Conservation (phyloP, 2,329 filamentous ascomycete genomes). For the Trichoderma sp. region DNA sequence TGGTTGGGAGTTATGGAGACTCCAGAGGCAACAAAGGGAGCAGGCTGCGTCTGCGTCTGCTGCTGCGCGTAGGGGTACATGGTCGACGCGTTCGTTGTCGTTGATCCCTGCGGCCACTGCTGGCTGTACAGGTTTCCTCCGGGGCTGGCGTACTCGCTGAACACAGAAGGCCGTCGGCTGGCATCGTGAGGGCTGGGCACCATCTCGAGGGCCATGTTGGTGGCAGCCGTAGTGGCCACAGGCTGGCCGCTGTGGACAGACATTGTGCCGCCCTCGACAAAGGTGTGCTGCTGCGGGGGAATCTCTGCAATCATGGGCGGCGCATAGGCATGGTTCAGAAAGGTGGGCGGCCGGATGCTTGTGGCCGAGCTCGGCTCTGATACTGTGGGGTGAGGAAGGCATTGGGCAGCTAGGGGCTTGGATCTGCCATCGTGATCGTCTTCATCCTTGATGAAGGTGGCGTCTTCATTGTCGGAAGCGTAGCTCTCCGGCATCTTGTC, state of each 20-base stretch:
- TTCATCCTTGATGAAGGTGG: slow-evolving; percentile 48
- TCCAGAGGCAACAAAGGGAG: slow-evolving; percentile 39
- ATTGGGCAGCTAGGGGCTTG: slow-evolving; percentile 40
- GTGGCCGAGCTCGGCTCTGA: slow-evolving; percentile 44
- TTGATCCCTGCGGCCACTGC: slow-evolving; percentile 50
- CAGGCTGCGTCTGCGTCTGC: slow-evolving; percentile 38
- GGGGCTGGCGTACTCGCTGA: slow-evolving; percentile 52
- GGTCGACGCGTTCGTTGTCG: slow-evolving; percentile 45
- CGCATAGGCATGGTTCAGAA: slow-evolving; percentile 46
- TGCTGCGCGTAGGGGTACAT: slow-evolving; percentile 53
- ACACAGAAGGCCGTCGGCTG: slow-evolving; percentile 50
- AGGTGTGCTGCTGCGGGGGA: slow-evolving; percentile 45
- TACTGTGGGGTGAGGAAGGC: slow-evolving; percentile 39
- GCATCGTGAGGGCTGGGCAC: slow-evolving; percentile 51
- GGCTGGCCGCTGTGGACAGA: slow-evolving; percentile 39
- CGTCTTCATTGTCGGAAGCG: slow-evolving; percentile 52
- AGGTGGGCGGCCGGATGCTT: slow-evolving; percentile 40
- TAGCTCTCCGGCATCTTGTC: slow-evolving; percentile 55
- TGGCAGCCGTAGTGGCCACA: slow-evolving; percentile 41
- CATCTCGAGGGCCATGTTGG: slow-evolving; percentile 50
- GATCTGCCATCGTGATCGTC: slow-evolving; percentile 46
- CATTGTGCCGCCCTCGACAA: slow-evolving; percentile 44
- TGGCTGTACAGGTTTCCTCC: slow-evolving; percentile 46
- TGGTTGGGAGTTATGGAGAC: slow-evolving; percentile 42
- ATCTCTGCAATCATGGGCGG: slow-evolving; percentile 50